Evolutionary conservation across 768 basidiomycete species (phyloP).

Genomic region (Lyophyllum semitale): DNA sequence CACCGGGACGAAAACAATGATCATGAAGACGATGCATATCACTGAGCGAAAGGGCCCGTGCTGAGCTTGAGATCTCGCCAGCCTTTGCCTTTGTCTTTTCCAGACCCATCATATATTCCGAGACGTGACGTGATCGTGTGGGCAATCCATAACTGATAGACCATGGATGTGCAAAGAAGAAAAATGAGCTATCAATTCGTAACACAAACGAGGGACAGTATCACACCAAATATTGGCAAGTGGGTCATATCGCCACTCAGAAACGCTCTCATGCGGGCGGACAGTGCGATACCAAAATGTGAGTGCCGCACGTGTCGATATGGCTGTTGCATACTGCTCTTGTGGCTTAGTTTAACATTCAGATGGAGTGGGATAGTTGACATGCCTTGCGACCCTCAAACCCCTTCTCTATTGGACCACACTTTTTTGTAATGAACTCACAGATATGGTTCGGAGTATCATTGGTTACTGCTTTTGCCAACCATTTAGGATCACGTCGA

Average conservation of each 20-base stretch:
- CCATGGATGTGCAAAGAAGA: too few species aligned
- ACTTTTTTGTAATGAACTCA: neutral
- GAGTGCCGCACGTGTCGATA: slow-evolving; percentile 17
- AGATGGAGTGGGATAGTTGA: neutral
- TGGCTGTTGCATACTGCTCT: slow-evolving; percentile 13
- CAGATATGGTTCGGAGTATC: neutral
- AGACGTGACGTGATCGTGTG: slow-evolving; percentile 15
- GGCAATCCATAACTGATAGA: slow-evolving; percentile 22
- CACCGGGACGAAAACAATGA: slow-evolving; percentile 4
- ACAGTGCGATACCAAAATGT: slow-evolving; percentile 15
- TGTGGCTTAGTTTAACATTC: neutral
- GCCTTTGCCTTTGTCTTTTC: slow-evolving; percentile 21
- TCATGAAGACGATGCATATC: slow-evolving; percentile 21
- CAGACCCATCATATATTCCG: slow-evolving; percentile 23
- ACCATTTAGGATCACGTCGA: neutral
- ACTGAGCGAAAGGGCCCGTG: slow-evolving; percentile 15
- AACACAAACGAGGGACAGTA: neutral
- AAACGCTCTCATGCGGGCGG: slow-evolving; percentile 9
- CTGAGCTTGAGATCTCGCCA: slow-evolving; percentile 22
- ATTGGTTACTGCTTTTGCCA: neutral
- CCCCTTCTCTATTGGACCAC: neutral
- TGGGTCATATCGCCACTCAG: slow-evolving; percentile 16
- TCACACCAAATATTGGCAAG: neutral
- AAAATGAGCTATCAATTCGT: neutral
- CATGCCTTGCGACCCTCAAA: neutral